Evolutionary conservation across 2,329 filamentous ascomycete genomes (phyloP).

Genomic region (Colletotrichum melonis): DNA sequence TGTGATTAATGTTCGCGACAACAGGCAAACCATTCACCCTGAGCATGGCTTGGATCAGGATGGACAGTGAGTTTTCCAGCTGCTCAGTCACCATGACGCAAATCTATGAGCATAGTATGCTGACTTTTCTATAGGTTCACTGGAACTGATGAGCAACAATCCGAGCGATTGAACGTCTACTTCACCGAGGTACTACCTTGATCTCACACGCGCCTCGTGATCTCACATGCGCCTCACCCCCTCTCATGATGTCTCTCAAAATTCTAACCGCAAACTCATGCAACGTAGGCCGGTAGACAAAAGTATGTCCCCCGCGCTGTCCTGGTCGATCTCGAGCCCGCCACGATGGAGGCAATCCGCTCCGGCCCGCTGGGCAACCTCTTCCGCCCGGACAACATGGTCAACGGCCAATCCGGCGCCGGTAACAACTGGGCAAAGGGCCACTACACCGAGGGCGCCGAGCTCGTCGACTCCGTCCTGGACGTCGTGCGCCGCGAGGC

Average conservation of each 20-base stretch:
- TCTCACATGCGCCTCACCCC: not conserved
- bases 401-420: constrained; percentile 98
- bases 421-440: constrained; percentile 99
- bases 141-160: constrained; percentile 96
- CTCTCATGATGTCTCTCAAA: not conserved
- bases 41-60: constrained; percentile 97
- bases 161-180: constrained; percentile 99
- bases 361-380: constrained; percentile 98
- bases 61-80: constrained; percentile 79
- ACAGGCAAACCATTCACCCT: constrained; percentile 82
- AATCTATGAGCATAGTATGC: not conserved
- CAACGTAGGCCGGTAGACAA: constrained; percentile 84
- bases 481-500: constrained; percentile 99
- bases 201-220: constrained; percentile 36
- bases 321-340: constrained; percentile 98
- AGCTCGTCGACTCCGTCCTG: constrained; percentile 97
- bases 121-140: constrained; percentile 76
- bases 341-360: constrained; percentile 99
- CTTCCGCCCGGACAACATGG: constrained; percentile 99
- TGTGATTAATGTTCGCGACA: not conserved
- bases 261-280: not conserved
- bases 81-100: not conserved
- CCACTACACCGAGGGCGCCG: constrained; percentile 99
- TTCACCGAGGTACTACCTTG: constrained; percentile 76
- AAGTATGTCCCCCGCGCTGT: constrained; percentile 99